phyloP scores from a whole-genome alignment of 768 basidiomycete species.

The Plicaturopsis crispa region DNA sequence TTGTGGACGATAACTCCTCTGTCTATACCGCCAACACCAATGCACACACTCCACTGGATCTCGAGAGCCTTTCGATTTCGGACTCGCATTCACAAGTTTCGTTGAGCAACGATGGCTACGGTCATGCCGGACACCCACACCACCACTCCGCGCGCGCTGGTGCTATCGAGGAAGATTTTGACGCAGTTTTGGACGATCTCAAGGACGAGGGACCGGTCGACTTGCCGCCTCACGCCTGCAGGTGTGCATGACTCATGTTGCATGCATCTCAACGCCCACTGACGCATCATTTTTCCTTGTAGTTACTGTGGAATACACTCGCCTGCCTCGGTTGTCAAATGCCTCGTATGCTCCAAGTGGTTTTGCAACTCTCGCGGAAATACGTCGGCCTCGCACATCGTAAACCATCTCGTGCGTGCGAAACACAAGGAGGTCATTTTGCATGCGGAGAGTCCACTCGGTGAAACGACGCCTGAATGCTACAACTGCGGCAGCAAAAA shows the following conservation, averaged over 20 bases:
- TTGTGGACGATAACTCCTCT: slow-evolving; percentile 76
- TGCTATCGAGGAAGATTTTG: slow-evolving; percentile 75
- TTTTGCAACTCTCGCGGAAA: slow-evolving; percentile 99
- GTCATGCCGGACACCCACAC: slow-evolving; percentile 28
- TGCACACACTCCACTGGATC: slow-evolving; percentile 50
- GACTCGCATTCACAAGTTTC: slow-evolving; percentile 47
- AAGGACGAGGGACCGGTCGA: slow-evolving; percentile 76
- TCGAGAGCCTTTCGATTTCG: slow-evolving; percentile 60
- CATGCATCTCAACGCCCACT: slow-evolving; percentile 7
- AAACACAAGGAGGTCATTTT: slow-evolving; percentile 99
- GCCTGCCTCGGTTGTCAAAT: slow-evolving; percentile 95
- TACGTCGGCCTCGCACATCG: slow-evolving; percentile 97
- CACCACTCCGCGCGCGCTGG: slow-evolving; percentile 21
- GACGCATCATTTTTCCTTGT: slow-evolving; percentile 5
- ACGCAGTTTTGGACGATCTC: slow-evolving; percentile 82
- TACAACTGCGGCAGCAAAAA: slow-evolving; percentile 99
- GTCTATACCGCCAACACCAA: slow-evolving; percentile 71
- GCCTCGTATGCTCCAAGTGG: slow-evolving; percentile 88
- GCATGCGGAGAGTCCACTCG: slow-evolving; percentile 90
- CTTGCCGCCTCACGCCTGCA: slow-evolving; percentile 92
- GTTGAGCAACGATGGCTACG: slow-evolving; percentile 26
- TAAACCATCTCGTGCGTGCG: slow-evolving; percentile 97
- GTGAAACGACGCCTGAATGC: slow-evolving; percentile 97
- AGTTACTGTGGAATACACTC: slow-evolving; percentile 99
- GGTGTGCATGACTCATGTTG: slow-evolving; percentile 39